A percentile compares a stretch with the other conserved stretches of the same genome.
phyloP scores from a whole-genome alignment of 371 early-diverging fungal species.

The Lichtheimia ramosa region DNA sequence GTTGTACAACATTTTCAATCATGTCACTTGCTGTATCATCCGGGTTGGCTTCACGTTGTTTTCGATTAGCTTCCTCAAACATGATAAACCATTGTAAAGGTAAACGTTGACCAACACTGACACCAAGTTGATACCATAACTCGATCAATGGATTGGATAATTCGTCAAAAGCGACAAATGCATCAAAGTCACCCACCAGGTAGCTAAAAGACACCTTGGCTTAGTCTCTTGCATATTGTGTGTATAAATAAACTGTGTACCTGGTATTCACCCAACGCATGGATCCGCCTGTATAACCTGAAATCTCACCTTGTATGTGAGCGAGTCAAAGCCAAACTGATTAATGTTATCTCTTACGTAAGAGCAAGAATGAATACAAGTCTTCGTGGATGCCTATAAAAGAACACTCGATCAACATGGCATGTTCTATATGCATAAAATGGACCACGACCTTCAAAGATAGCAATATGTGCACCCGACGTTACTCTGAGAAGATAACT shows the following conservation, averaged over 20 bases:
- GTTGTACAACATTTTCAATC: too few species aligned
- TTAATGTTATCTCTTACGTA: neutral
- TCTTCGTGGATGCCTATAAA: constrained; percentile 8
- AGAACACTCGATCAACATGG: neutral
- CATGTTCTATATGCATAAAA: neutral
- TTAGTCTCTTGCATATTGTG: neutral
- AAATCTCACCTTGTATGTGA: neutral
- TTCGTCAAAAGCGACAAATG: constrained; percentile 7
- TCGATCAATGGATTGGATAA: constrained; percentile 4
- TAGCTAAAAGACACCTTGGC: neutral
- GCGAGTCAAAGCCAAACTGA: too few species aligned
- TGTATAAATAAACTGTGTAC: neutral
- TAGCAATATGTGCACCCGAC: constrained; percentile 6
- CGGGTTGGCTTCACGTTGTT: neutral
- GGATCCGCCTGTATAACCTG: neutral
- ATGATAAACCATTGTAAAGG: constrained; percentile 6
- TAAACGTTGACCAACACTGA: constrained; percentile 5
- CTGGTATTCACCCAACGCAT: constrained; percentile 7
- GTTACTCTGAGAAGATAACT: constrained; percentile 4
- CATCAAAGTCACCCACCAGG: constrained; percentile 5
- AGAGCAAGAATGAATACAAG: constrained; percentile 5
- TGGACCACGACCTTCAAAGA: constrained; percentile 5
- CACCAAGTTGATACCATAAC: constrained; percentile 7
- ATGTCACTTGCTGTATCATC: too few species aligned
- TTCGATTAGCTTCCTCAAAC: constrained; percentile 11